These are phyloP conservation scores for Solanum sejunctum DNA, from an alignment of 257 asterid species.

Conservation along the genomic window DNA sequence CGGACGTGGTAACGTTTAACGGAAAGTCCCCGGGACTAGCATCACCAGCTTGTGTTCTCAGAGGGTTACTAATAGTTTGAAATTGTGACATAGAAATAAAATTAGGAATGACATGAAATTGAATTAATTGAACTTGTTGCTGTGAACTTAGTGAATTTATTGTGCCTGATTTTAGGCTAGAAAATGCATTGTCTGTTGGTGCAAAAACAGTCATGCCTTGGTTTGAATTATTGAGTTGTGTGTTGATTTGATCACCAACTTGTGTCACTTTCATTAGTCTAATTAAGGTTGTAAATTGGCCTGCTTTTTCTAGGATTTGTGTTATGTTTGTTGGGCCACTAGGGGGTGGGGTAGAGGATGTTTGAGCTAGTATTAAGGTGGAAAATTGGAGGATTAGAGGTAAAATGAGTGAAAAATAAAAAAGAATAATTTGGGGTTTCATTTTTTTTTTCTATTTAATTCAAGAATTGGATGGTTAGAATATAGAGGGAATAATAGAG, in stretches of 20 bases:
- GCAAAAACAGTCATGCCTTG: constrained; percentile 72
- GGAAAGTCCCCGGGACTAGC: constrained; percentile 40
- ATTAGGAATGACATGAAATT: constrained; percentile 55
- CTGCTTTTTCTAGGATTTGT: constrained; percentile 70
- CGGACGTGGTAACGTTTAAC: constrained; percentile 62
- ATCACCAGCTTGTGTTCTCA: constrained; percentile 82
- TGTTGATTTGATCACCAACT: constrained; percentile 58
- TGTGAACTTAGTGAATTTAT: constrained; percentile 62
- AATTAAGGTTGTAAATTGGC: constrained; percentile 65
- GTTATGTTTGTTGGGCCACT: constrained; percentile 75
- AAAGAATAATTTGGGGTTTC: constrained; percentile 12
- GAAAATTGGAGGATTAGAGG: constrained; percentile 12
- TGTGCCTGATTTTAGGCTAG: constrained; percentile 50
- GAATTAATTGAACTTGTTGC: constrained; percentile 48
- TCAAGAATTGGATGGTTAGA: background rate
- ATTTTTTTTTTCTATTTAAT: background rate
- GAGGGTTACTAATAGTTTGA: constrained; percentile 80
- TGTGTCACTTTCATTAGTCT: constrained; percentile 50
- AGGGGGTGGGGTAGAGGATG: constrained; percentile 43
- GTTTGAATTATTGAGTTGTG: constrained; percentile 73
- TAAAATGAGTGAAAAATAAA: constrained; percentile 3
- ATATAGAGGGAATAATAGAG: background rate
- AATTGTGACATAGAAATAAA: constrained; percentile 54
- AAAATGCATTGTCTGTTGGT: constrained; percentile 70
- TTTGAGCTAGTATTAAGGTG: constrained; percentile 30